Conservation (phyloP, 768 basidiomycete genomes). For the Leccinum sublutescens region DNA sequence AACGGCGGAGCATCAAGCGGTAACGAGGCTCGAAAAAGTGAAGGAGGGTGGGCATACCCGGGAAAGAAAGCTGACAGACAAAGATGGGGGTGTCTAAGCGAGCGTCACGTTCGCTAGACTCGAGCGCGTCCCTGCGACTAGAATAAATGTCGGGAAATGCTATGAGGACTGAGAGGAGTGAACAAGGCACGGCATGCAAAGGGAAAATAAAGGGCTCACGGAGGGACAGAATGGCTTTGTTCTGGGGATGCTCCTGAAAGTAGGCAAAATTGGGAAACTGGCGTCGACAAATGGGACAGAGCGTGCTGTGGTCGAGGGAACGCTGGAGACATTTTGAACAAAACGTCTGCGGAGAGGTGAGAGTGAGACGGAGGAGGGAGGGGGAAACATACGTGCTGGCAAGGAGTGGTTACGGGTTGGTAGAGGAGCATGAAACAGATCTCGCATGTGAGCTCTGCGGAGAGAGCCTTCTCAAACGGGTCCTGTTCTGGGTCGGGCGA, state of each 20-base stretch:
- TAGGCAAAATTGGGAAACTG: slow-evolving; percentile 71
- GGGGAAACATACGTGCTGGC: slow-evolving; percentile 76
- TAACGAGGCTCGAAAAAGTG: slow-evolving; percentile 96
- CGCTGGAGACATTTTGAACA: slow-evolving; percentile 88
- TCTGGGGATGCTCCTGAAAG: slow-evolving; percentile 78
- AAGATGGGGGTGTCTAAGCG: slow-evolving; percentile 90
- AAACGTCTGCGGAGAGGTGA: slow-evolving; percentile 62
- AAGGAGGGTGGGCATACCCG: slow-evolving; percentile 83
- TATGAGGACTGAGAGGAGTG: slow-evolving; percentile 50
- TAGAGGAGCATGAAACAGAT: slow-evolving; percentile 85
- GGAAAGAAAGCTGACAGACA: slow-evolving; percentile 86
- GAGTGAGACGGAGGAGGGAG: slow-evolving; percentile 4
- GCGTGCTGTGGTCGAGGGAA: slow-evolving; percentile 77
- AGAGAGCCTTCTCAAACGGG: slow-evolving; percentile 58
- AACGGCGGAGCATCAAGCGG: slow-evolving; percentile 95
- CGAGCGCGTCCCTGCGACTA: slow-evolving; percentile 62
- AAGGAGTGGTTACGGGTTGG: slow-evolving; percentile 89
- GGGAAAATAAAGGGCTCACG: slow-evolving; percentile 40
- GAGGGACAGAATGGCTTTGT: slow-evolving; percentile 68
- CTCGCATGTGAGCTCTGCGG: slow-evolving; percentile 76
- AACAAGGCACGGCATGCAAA: slow-evolving; percentile 3
- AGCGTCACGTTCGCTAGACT: slow-evolving; percentile 73
- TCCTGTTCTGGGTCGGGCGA: slow-evolving; percentile 25
- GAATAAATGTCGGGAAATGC: slow-evolving; percentile 66
- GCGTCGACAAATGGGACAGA: slow-evolving; percentile 86